Evolutionary conservation across 140 eudicot species (phyloP).

Genomic region (Cichorium intybus): DNA sequence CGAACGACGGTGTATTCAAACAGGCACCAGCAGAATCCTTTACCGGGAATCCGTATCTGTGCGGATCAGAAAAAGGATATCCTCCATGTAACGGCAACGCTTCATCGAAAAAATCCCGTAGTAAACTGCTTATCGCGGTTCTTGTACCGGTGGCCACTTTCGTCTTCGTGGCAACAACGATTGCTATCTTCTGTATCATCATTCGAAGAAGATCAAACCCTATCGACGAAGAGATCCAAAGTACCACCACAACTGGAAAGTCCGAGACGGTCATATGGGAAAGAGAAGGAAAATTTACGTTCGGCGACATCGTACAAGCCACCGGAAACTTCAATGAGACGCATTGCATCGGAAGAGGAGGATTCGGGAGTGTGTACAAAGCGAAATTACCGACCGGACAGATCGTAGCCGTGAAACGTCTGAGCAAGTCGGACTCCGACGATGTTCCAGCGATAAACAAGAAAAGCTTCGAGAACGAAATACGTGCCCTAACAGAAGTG

Average conservation of each 20-base stretch:
- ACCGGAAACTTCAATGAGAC: conserved; percentile 65
- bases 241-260: conserved; percentile 14
- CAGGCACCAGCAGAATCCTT: conserved; percentile 40
- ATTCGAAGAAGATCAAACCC: conserved; percentile 22
- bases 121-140: conserved; percentile 34
- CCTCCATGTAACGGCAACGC: conserved; percentile 33
- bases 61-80: conserved; percentile 64
- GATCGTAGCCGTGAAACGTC: conserved; percentile 68
- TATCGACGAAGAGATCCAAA: conserved; percentile 33
- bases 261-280: conserved; percentile 69
- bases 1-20: conserved; percentile 39
- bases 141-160: conserved; percentile 42
- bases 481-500: conserved; percentile 75
- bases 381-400: conserved; percentile 62
- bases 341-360: conserved; percentile 84
- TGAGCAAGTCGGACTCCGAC: conserved; percentile 41
- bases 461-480: conserved; percentile 81
- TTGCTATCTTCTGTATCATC: conserved; percentile 25
- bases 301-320: conserved; percentile 70
- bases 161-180: conserved; percentile 31
- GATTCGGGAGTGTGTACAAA: conserved; percentile 81
- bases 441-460: conserved; percentile 42
- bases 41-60: conserved; percentile 56
- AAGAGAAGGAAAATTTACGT: conserved; percentile 50
- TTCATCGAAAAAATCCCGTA: conserved; percentile 15